Conservation (phyloP, 1,139 yeast species). For the Eremothecium coryli region DNA sequence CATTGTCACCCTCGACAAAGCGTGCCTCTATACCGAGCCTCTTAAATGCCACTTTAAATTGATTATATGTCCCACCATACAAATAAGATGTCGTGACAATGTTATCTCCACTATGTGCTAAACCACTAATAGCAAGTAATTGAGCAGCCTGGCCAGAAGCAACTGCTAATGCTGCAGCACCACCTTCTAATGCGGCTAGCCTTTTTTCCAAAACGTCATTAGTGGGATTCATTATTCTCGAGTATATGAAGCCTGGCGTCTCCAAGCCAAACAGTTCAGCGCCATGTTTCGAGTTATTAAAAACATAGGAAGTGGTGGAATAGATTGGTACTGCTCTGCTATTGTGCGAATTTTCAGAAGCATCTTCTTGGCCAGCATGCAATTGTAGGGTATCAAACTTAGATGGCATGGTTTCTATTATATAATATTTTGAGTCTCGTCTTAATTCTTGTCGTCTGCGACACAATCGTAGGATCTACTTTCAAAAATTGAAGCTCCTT, state of each 20-base stretch:
- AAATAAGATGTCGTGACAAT: conserved; percentile 78
- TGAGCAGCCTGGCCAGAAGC: conserved; percentile 96
- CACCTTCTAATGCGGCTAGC: conserved; percentile 87
- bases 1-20: conserved; percentile 71
- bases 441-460: background rate
- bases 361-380: conserved; percentile 80
- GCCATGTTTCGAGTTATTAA: conserved; percentile 82
- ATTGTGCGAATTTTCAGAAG: conserved; percentile 44
- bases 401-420: conserved; percentile 36
- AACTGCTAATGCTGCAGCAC: conserved; percentile 83
- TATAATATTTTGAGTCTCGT: background rate
- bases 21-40: conserved; percentile 77
- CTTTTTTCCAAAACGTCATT: conserved; percentile 83
- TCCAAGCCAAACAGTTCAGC: conserved; percentile 82
- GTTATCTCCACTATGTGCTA: conserved; percentile 86
- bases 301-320: conserved; percentile 78
- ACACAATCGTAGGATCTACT: background rate
- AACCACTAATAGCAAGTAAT: conserved; percentile 69
- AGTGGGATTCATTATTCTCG: conserved; percentile 90
- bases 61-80: conserved; percentile 95
- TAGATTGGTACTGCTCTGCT: conserved; percentile 92
- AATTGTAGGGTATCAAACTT: conserved; percentile 87
- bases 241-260: conserved; percentile 75
- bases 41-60: conserved; percentile 84
- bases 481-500: too few relatives aligned